phyloP scores from a whole-genome alignment of 139 green algal species.

The Nannochloris sp. region DNA sequence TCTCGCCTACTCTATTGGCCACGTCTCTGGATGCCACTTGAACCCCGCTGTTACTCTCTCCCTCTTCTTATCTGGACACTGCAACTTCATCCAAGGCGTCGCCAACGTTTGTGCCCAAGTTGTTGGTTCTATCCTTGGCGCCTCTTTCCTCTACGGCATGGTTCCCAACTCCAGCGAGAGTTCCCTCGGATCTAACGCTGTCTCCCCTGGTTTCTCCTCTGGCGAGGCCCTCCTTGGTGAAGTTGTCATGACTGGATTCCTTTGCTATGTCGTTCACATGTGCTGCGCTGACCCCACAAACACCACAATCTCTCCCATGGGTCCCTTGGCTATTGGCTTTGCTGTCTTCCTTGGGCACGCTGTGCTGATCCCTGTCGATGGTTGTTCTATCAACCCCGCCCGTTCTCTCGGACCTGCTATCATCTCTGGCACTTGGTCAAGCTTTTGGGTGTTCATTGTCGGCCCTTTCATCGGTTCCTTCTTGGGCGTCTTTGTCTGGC shows the following conservation, averaged over 20 bases:
- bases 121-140: conserved; percentile 26
- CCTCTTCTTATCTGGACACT: not conserved
- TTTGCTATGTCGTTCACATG: conserved; percentile 28
- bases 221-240: conserved; percentile 27
- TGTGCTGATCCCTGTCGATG: conserved; percentile 26
- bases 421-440: conserved; percentile 26
- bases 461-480: conserved; percentile 18
- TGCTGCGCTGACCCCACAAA: conserved; percentile 13
- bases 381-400: conserved; percentile 44
- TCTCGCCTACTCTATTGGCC: conserved; percentile 21
- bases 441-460: conserved; percentile 24
- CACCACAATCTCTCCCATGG: not conserved
- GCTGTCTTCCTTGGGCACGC: conserved; percentile 31
- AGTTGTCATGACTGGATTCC: conserved; percentile 17
- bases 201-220: not conserved
- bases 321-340: conserved; percentile 32
- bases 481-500: conserved; percentile 8
- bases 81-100: conserved; percentile 4
- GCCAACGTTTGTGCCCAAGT: conserved; percentile 25
- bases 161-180: not conserved
- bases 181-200: conserved; percentile 14
- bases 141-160: conserved; percentile 17
- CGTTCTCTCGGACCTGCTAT: conserved; percentile 38
- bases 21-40: conserved; percentile 22
- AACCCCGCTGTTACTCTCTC: conserved; percentile 20